Evolutionary conservation across 768 basidiomycete species (phyloP), one percentile per base, ranked within the genome.

Genomic region (Phaeotremella skinneri): DNA sequence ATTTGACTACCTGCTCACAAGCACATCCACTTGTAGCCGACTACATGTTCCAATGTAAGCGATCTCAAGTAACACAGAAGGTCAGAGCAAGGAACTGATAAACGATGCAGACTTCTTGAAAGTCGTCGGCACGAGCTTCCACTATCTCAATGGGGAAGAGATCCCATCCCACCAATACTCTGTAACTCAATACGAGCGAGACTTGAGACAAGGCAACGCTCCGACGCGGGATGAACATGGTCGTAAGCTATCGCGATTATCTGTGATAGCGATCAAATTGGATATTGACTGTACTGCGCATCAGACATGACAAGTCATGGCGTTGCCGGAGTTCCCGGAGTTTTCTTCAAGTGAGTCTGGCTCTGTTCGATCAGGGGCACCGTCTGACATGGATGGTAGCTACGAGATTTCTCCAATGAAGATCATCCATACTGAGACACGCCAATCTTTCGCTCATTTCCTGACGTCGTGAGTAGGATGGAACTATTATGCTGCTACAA

Each of bases 391-490:
- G 25, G 34, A 88, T 81, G 86, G 89, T 82, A 96, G 91, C 80
- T 96, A 89, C 76, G 93, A 98, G 75, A 96, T 97, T 72, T 96
- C 92, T 17, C 94, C 93, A 13, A 92, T 99, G 70, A 87, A 90
- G 49, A 88, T 99, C 51, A 87, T 92, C 23, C 92, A 97, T 75
- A 83, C 84, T 11, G 94, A 98, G 74, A 87, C 84, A 31, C 83
- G 91, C 55, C 93, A 98, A 77, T 90, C 90, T 0, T 94, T 98
- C 76, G 94, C 96, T 2, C 96, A 99, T 79, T 98, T 98, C 82
- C 79, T 98, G 26, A 97, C 96, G 43, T 97, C 93, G 89, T 93
- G 72, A 72, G 91, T 82, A 16, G 21, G 55, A 39, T 0, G 21
- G 43, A 27, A 45, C 23, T 11, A 2, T 41, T 3, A 14, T 5